A percentile compares a stretch with the other conserved stretches of the same genome.
These are phyloP conservation scores for Ilex asprella DNA, from an alignment of 257 asterid species.

Conservation along the genomic window DNA sequence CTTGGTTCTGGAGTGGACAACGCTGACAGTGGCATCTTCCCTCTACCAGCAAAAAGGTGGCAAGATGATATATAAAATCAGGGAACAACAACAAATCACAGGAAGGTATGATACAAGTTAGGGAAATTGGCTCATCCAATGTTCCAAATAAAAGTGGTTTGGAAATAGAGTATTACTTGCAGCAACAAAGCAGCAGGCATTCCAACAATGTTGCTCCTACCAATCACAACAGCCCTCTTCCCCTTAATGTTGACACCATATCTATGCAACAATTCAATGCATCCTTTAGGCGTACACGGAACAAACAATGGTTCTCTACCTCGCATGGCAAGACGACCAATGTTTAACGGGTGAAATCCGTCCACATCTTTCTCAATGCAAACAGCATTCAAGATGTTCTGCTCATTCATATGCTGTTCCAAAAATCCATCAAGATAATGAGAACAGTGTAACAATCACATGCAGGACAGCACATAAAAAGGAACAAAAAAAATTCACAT, in stretches of 20 bases:
- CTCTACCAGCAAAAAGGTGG: slow-evolving; percentile 31
- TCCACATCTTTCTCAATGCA: slow-evolving; percentile 93
- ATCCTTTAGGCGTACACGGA: slow-evolving; percentile 95
- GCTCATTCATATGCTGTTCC: slow-evolving; percentile 78
- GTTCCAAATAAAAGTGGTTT: not conserved
- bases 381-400: slow-evolving; percentile 70
- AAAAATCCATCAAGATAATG: slow-evolving; percentile 11
- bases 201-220: slow-evolving; percentile 94
- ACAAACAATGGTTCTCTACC: slow-evolving; percentile 85
- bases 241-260: slow-evolving; percentile 71
- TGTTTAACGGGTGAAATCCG: slow-evolving; percentile 87
- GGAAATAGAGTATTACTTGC: slow-evolving; percentile 45
- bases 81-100: slow-evolving; percentile 1
- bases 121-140: not conserved
- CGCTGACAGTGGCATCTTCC: slow-evolving; percentile 85
- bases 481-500: not conserved
- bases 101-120: not conserved
- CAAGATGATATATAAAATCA: not conserved
- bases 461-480: not conserved
- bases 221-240: slow-evolving; percentile 79
- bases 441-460: slow-evolving; percentile 4
- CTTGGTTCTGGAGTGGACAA: slow-evolving; percentile 81
- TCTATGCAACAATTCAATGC: slow-evolving; percentile 83
- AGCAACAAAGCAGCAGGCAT: slow-evolving; percentile 84
- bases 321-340: slow-evolving; percentile 91